Evolutionary conservation across 768 basidiomycete species (phyloP), one percentile per base, ranked within the genome.

Genomic region (Hygrophoropsis aurantiaca): DNA sequence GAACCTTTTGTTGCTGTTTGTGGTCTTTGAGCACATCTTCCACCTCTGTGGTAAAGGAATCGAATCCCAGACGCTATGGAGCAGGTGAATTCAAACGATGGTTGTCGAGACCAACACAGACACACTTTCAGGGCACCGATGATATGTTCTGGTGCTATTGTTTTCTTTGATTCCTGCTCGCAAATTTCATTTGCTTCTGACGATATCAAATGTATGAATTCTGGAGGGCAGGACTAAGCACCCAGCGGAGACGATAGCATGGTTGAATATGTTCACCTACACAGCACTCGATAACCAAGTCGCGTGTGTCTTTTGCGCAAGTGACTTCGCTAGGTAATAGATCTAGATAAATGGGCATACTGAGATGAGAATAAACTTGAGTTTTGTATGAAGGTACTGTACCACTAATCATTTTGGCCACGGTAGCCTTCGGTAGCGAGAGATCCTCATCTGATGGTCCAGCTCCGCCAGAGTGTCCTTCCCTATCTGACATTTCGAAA

Each of bases 151-250:
- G 97, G 97, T 4, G 93, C 89, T 58, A 99, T 98, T 1, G 97
- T 99, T 74, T 99, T 99, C 75, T 97, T 97, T 20, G 92, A 91
- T 62, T 95, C 94, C 64, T 92, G 87, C 62, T 98, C 97, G 61
- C 97, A 99, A 51, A 97, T 91, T 55, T 97, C 92, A 65, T 98
- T 98, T 43, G 97, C 92, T 64, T 97, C 93, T 8, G 94, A 92
- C 15, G 97, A 95, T 64, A 99, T 87, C 67, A 98, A 71, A 65
- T 98, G 92, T 52, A 99, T 94, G 66, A 98, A 99, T 75, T 99
- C 97, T 99, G 69, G 39, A 39, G 16, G 19, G 49, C 20, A 30
- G 39, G 35, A 13, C 23, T 57, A 53, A 64, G 58, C 35, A 19
- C 33, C 33, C 26, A 40, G 49, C 45, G 44, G 40, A 50, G 34